phyloP scores from a whole-genome alignment of 176 grass and related monocot species.

The Aechmea fasciata region DNA sequence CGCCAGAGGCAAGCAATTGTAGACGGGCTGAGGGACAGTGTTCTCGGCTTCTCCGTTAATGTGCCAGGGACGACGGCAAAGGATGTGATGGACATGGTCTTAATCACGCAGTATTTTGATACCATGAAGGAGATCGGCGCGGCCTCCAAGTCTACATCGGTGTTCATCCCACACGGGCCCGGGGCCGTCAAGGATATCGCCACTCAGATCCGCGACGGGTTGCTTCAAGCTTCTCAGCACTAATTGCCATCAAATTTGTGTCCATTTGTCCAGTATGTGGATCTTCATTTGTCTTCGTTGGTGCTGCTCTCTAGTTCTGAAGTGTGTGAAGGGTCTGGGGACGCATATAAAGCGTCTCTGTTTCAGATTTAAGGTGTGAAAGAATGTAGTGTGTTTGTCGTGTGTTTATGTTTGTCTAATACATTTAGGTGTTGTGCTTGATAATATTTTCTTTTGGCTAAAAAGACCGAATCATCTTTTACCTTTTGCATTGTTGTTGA shows the following conservation, averaged over 20 bases:
- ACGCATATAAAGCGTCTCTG: no score
- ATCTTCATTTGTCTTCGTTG: not conserved
- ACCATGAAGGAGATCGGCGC: conserved; percentile 88
- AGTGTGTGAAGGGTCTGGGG: not conserved
- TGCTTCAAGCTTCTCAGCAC: conserved; percentile 33
- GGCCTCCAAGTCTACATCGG: conserved; percentile 47
- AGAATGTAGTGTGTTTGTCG: no score
- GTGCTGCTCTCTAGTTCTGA: not conserved
- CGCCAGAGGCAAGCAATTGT: conserved; percentile 75
- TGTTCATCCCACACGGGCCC: conserved; percentile 74
- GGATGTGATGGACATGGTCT: conserved; percentile 94
- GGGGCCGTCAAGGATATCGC: conserved; percentile 63
- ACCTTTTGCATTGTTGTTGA: no score
- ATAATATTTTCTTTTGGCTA: no score
- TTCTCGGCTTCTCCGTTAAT: conserved; percentile 59
- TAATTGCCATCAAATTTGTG: not conserved
- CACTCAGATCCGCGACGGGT: conserved; percentile 62
- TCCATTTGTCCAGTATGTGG: not conserved
- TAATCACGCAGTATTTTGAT: conserved; percentile 81
- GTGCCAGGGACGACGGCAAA: conserved; percentile 74
- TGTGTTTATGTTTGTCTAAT: no score
- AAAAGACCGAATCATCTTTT: no score
- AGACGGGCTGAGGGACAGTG: conserved; percentile 69
- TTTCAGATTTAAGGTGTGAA: no score
- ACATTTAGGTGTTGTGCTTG: no score